Evolutionary conservation across 164 flowering plant species (phyloP).

Genomic region (Vitis rotundifolia): DNA sequence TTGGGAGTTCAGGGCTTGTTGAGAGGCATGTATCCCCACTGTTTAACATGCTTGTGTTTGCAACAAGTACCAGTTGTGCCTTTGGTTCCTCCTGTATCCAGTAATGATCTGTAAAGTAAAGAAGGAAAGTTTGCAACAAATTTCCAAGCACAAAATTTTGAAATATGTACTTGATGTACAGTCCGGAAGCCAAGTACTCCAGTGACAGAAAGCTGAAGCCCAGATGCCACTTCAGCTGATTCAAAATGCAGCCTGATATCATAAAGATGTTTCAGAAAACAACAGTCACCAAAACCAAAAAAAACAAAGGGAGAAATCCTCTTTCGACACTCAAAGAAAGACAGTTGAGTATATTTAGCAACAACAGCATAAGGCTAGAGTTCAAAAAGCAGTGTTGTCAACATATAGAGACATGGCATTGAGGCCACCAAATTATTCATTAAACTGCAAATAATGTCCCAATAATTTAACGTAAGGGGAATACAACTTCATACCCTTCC

Average conservation of each 20-base stretch:
- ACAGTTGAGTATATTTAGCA: background rate
- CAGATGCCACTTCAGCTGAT: constrained; percentile 61
- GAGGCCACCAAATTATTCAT: too few species aligned
- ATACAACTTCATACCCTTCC: too few species aligned
- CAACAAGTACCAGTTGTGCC: constrained; percentile 78
- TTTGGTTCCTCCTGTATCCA: constrained; percentile 63
- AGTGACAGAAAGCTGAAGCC: constrained; percentile 67
- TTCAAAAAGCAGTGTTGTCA: too few species aligned
- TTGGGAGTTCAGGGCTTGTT: constrained; percentile 11
- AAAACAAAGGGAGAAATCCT: too few species aligned
- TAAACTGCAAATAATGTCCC: too few species aligned
- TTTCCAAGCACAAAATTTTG: background rate
- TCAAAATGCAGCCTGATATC: constrained; percentile 50
- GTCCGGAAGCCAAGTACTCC: constrained; percentile 89
- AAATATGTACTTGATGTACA: constrained; percentile 67
- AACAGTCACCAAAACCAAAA: background rate
- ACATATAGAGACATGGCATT: too few species aligned
- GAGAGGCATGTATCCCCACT: constrained; percentile 15
- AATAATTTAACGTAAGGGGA: too few species aligned
- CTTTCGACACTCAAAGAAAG: constrained; percentile 2
- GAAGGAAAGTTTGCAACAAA: background rate
- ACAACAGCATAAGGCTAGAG: too few species aligned
- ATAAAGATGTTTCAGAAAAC: constrained; percentile 7
- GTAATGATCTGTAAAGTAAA: constrained; percentile 2
- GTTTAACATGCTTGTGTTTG: constrained; percentile 27